Evolutionary conservation across 106 monocot species (phyloP).

Genomic region (Xerophyta viscosa): DNA sequence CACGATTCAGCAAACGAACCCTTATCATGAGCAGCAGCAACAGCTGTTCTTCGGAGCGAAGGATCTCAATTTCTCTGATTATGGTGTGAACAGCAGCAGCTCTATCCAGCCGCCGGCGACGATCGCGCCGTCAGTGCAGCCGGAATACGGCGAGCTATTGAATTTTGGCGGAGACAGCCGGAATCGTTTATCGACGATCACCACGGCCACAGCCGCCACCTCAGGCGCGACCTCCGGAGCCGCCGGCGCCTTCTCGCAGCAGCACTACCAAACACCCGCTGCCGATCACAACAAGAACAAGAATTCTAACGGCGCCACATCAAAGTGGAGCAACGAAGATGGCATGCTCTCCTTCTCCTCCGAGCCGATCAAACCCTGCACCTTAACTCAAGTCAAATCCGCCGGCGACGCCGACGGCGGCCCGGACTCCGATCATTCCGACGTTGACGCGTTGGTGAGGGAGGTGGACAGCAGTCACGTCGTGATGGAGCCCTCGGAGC

Average conservation of each 20-base stretch:
- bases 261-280: slow-evolving; percentile 1
- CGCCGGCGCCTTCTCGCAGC: slow-evolving; percentile 21
- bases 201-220: neutral
- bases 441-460: slow-evolving; percentile 63
- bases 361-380: slow-evolving; percentile 20
- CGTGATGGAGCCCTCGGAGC: slow-evolving; percentile 39
- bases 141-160: slow-evolving; percentile 45
- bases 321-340: slow-evolving; percentile 43
- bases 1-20: slow-evolving; percentile 12
- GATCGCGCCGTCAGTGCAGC: slow-evolving; percentile 30
- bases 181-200: slow-evolving; percentile 17
- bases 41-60: slow-evolving; percentile 10
- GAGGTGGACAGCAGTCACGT: slow-evolving; percentile 59
- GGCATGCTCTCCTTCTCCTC: slow-evolving; percentile 81
- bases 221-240: slow-evolving; percentile 9
- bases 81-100: slow-evolving; percentile 10
- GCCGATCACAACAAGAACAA: slow-evolving; percentile 26
- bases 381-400: too few relatives aligned
- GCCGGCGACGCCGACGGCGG: slow-evolving; percentile 4
- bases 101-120: neutral
- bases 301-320: slow-evolving; percentile 32
- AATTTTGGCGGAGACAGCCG: slow-evolving; percentile 40
- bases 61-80: slow-evolving; percentile 59
- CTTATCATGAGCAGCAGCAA: neutral
- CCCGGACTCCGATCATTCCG: slow-evolving; percentile 69